Conservation (phyloP, 2,329 filamentous ascomycete genomes). For the Fusarium stilboides region DNA sequence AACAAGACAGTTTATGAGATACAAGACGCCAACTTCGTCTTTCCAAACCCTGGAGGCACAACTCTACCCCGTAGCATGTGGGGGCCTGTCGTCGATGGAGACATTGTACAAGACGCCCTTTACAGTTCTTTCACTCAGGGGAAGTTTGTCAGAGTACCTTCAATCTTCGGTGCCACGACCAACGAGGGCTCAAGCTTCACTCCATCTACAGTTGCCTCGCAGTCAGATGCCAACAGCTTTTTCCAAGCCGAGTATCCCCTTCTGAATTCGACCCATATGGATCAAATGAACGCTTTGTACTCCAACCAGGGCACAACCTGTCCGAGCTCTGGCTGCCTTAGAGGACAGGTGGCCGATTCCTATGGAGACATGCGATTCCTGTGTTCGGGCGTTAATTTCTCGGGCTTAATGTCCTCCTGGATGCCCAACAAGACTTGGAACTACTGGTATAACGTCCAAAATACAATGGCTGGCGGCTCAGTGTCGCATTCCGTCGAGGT, state of each 20-base stretch:
- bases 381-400: constrained; percentile 54
- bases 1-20: constrained; percentile 59
- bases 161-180: constrained; percentile 61
- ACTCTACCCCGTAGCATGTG: constrained; percentile 66
- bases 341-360: constrained; percentile 54
- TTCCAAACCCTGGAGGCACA: constrained; percentile 50
- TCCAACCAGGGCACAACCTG: constrained; percentile 54
- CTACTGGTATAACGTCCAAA: constrained; percentile 79
- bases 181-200: constrained; percentile 57
- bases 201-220: constrained; percentile 49
- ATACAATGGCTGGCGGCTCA: constrained; percentile 66
- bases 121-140: constrained; percentile 65
- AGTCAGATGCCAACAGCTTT: constrained; percentile 51
- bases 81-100: constrained; percentile 68
- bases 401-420: constrained; percentile 50
- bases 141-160: constrained; percentile 67
- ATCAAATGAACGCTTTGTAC: constrained; percentile 54
- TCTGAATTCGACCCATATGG: constrained; percentile 51
- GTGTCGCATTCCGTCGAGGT: constrained; percentile 77
- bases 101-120: constrained; percentile 64
- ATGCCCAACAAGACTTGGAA: constrained; percentile 68
- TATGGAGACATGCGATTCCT: constrained; percentile 56
- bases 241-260: constrained; percentile 55
- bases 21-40: constrained; percentile 59
- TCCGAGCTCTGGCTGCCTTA: constrained; percentile 52